Evolutionary conservation across 192 early-diverging fungal species (phyloP).

Genomic region (Coemansia sp.): DNA sequence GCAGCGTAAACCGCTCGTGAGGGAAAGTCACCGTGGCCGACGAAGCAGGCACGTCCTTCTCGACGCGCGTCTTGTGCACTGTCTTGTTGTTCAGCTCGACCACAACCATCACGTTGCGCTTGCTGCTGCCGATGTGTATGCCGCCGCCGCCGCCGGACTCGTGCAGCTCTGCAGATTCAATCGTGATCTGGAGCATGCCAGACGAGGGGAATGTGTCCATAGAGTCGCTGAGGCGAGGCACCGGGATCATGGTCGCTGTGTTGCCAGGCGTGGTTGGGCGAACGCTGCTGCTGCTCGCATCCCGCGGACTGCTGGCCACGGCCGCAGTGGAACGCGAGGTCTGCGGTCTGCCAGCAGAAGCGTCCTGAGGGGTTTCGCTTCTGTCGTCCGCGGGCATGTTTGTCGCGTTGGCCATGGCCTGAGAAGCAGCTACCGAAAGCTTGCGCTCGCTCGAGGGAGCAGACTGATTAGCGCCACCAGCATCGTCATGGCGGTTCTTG

Average conservation of each 20-base stretch:
- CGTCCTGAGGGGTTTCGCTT: neutral
- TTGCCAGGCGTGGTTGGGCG: neutral
- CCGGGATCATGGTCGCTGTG: constrained; percentile 9
- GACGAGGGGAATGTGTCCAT: constrained; percentile 35
- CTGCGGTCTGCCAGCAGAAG: neutral
- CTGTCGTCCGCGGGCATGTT: constrained; percentile 43
- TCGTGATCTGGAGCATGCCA: constrained; percentile 26
- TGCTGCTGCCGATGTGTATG: constrained; percentile 1
- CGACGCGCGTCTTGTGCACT: constrained; percentile 48
- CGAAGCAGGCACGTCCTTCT: constrained; percentile 30
- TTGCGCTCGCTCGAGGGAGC: constrained; percentile 5
- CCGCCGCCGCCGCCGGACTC: constrained; percentile 5
- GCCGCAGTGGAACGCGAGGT: constrained; percentile 2
- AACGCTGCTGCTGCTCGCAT: constrained; percentile 3
- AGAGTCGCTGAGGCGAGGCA: constrained; percentile 32
- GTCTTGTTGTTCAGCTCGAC: constrained; percentile 49
- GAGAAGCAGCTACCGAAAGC: constrained; percentile 19
- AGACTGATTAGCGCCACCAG: neutral
- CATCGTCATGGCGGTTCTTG: constrained; percentile 1
- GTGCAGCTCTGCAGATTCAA: constrained; percentile 32
- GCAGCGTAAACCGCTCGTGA: constrained; percentile 33
- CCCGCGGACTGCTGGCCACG: neutral
- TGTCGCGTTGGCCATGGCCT: constrained; percentile 28
- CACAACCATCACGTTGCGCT: constrained; percentile 40
- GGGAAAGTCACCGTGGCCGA: constrained; percentile 19